A percentile compares a stretch with the other conserved stretches of the same genome.
Evolutionary conservation across 345 rosid genomes (phyloP).

Genomic region (Gossypium arboreum): DNA sequence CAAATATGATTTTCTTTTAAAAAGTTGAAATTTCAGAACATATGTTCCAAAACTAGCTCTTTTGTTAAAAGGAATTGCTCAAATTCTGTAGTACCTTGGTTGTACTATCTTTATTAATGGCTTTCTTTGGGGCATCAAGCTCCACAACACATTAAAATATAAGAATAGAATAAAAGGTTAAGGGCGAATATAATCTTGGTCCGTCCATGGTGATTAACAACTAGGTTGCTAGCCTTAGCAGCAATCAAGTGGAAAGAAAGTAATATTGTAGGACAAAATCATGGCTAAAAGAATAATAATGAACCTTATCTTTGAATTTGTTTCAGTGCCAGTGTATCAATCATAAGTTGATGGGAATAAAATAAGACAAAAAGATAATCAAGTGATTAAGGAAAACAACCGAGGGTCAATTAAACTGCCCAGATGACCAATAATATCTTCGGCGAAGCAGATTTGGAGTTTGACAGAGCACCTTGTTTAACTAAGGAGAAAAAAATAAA

Average conservation of each 20-base stretch:
- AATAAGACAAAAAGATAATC: not conserved
- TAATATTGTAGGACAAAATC: not conserved
- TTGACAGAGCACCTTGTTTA: not conserved
- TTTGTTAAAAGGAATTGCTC: not conserved
- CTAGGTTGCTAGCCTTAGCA: not conserved
- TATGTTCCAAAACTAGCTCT: too few relatives aligned
- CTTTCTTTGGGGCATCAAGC: not conserved
- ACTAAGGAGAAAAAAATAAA: not conserved
- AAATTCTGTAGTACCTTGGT: not conserved
- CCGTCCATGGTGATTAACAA: slow-evolving; percentile 15
- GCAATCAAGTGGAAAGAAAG: slow-evolving; percentile 5
- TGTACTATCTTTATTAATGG: not conserved
- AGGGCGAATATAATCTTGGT: slow-evolving; percentile 1
- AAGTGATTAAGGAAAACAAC: not conserved
- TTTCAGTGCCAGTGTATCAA: slow-evolving; percentile 7
- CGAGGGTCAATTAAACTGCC: slow-evolving; percentile 4
- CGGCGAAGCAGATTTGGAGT: not conserved
- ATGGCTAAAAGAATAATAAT: not conserved
- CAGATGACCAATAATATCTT: slow-evolving; percentile 4
- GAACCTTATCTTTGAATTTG: slow-evolving; percentile 1
- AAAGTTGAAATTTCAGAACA: too few relatives aligned
- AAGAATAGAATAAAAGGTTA: not conserved
- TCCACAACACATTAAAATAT: not conserved
- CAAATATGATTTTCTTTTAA: not conserved
- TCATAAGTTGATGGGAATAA: not conserved